phyloP scores from a whole-genome alignment of 2,329 filamentous ascomycete species.

The Ceratocystis variospora region DNA sequence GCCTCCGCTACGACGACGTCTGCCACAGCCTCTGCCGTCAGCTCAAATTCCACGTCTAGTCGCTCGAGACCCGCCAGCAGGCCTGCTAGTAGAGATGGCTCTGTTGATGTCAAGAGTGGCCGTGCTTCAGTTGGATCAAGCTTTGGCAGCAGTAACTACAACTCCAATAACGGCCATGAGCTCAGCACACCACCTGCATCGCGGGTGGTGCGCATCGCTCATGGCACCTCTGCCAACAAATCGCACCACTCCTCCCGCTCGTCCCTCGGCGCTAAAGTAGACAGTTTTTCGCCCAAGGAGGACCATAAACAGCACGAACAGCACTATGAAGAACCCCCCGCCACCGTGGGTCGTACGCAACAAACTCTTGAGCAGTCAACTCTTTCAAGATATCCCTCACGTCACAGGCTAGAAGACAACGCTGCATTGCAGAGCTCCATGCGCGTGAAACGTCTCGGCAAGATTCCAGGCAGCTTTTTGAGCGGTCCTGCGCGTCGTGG shows the following conservation, averaged over 20 bases:
- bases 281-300: constrained; percentile 18
- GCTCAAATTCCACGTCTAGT: constrained; percentile 21
- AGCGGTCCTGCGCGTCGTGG: constrained; percentile 69
- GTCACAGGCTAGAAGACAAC: constrained; percentile 47
- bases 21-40: constrained; percentile 16
- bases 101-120: constrained; percentile 28
- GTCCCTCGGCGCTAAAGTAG: constrained; percentile 22
- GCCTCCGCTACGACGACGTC: constrained; percentile 11
- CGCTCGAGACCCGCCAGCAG: constrained; percentile 28
- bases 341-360: constrained; percentile 9
- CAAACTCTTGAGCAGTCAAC: constrained; percentile 8
- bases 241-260: constrained; percentile 20
- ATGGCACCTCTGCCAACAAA: constrained; percentile 33
- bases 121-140: constrained; percentile 13
- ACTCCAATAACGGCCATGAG: constrained; percentile 23
- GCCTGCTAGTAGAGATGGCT: constrained; percentile 31
- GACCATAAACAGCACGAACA: constrained; percentile 5
- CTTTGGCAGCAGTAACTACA: constrained; percentile 15
- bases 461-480: constrained; percentile 61
- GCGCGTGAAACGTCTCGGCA: constrained; percentile 62
- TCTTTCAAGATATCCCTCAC: constrained; percentile 38
- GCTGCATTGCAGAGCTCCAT: constrained; percentile 56
- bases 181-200: constrained; percentile 41
- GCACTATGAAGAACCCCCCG: constrained; percentile 8
- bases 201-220: constrained; percentile 41